Evolutionary conservation across 345 rosid genomes (phyloP), one percentile per base, ranked within the genome.

Genomic region (Boechera stricta): DNA sequence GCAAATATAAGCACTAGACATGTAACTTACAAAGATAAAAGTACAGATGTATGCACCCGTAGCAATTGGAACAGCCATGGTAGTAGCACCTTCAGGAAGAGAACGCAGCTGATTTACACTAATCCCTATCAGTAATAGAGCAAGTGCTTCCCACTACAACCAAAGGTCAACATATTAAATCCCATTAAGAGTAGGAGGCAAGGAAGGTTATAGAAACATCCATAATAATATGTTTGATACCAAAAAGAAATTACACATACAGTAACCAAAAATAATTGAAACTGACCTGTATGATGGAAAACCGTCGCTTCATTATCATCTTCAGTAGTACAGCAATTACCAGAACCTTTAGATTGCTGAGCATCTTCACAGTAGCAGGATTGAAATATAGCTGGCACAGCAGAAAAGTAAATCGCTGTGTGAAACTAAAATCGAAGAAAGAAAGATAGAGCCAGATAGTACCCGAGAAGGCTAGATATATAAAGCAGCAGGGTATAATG

Each of bases 351-450:
- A 94, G 79, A 84, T 94, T 94, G 82, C 99, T 92, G 75, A 94
- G 88, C 98, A 94, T 94, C 90, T 94, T 94, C 79, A 94, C 98
- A 9, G 98, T 94, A 31, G 98, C 98, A 81, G 98, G 98, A 85
- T 94, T 92, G 82, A 94, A 94, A 84, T 94, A 94, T 69, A 94
- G 76, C 98, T 94, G 91, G 76, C 79, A 63, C 49, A 78, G 41
- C 24, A 78, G 64, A 78, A 58, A 66, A 78, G 62, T 12, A n/a
- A 58, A 58, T 58, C 52, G 12, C 45, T 39, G 31, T 31, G 72
- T 48, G 47, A 57, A 48, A 48, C 29, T 36, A 48, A 52, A 10
- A 36, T 3, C 26, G 16, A 42, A 51, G 56, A 74, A 42, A 51
- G 33, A 29, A 42, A 55, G 9, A 44, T 28, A 33, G 56, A 62